phyloP scores from a whole-genome alignment of 257 asterid species.

The Rauvolfia tetraphylla region DNA sequence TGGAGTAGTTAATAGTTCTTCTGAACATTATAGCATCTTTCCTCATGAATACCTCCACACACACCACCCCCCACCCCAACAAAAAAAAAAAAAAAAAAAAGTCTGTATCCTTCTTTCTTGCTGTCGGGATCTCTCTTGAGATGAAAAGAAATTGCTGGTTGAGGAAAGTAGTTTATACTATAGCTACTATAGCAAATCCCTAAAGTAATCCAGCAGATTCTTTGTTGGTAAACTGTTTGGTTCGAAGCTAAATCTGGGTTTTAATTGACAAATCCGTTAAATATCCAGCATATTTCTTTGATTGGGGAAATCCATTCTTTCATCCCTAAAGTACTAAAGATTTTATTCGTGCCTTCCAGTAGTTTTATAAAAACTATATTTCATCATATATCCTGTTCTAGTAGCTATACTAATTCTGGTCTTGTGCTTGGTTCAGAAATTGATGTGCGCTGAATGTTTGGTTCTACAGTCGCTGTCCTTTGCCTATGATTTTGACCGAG shows the following conservation, averaged over 20 bases:
- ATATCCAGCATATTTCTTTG: background rate
- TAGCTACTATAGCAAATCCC: background rate
- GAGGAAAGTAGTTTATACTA: background rate
- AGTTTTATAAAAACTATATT: background rate
- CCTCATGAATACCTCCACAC: background rate
- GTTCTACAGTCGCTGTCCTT: background rate
- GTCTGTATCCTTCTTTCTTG: background rate
- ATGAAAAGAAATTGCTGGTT: background rate
- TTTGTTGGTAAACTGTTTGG: background rate
- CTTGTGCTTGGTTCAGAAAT: background rate
- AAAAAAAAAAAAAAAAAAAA: no score
- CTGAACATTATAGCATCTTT: background rate
- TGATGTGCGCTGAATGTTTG: background rate
- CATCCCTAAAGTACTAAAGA: background rate
- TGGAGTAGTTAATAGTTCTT: background rate
- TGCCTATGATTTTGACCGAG: conserved; percentile 13
- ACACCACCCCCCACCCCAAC: no score
- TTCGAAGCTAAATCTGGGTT: background rate
- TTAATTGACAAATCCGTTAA: background rate
- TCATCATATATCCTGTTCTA: background rate
- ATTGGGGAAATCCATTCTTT: background rate
- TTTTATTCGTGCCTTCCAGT: conserved; percentile 1
- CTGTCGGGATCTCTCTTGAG: background rate
- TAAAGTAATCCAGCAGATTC: background rate
- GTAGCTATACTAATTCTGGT: background rate